Evolutionary conservation across 1,284 basidiomycete genomes (phyloP), one percentile per base, ranked within the genome.

Genomic region (Tilletiaria anomala): DNA sequence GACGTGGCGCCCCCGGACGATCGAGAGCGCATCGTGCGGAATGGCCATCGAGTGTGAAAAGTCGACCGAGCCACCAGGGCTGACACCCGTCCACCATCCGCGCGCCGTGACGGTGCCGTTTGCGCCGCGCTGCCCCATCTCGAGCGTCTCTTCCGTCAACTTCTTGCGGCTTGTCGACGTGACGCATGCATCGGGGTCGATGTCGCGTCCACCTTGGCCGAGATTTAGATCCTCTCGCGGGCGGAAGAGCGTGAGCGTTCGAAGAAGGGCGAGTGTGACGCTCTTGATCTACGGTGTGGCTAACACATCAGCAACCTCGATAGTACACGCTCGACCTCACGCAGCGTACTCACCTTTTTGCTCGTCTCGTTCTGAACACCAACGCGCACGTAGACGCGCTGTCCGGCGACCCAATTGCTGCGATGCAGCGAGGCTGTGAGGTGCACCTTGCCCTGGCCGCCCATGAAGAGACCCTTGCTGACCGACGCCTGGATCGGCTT

Each of bases 401-500:
- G 85, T 4, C 89, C 88, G 11, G 87, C 80, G 21, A 93, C 72
- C 83, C 87, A 94, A 31, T 75, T 73, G 16, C 77, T 68, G 17
- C 88, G 78, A 57, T 83, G 82, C 18, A 93, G 66, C 32, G 73
- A 75, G 0, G 80, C 82, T 10, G 75, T 78, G 16, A 93, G 65
- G 37, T 74, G 75, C n/a, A 91, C 76, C 58, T 78, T 78, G 8
- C 79, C 78, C 42, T 68, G 39, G 78, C 73, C 50, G 58, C 76
- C 65, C 78, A 73, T 52, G 76, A 77, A 48, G 3, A 85, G 66
- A 3, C 72, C 71, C 56, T 76, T 78, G 17, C 76, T 73, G 1
- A 73, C 73, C 15, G 73, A 74, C 14, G 76, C 77, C 49, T 77
- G 73, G 32, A 87, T 69, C 3, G 81, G 79, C 33, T 75, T 70